Evolutionary conservation across 1,139 yeast species (phyloP).

Genomic region (Nadsonia starkeyi-henricii): DNA sequence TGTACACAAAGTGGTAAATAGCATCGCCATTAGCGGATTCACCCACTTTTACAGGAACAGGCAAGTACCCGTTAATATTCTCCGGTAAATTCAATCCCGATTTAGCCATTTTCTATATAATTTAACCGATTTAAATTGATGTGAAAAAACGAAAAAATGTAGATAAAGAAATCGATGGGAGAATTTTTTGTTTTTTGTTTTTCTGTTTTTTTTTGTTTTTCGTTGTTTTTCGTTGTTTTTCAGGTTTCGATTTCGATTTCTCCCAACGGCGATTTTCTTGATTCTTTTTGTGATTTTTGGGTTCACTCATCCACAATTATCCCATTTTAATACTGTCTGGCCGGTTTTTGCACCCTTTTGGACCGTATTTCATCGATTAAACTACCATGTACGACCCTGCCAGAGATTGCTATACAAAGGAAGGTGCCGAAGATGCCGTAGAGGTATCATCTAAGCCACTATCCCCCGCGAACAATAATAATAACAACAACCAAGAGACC

Average conservation of each 20-base stretch:
- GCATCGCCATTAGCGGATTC: conserved; percentile 7
- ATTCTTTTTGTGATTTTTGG: no score
- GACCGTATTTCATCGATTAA: no score
- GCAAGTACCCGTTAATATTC: conserved; percentile 40
- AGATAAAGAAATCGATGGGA: neutral
- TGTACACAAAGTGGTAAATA: conserved; percentile 18
- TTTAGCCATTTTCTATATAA: neutral
- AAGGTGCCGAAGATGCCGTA: conserved; percentile 9
- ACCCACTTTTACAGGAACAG: conserved; percentile 33
- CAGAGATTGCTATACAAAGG: conserved; percentile 19
- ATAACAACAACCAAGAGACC: neutral
- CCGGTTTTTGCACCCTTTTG: no score
- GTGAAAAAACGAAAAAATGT: neutral
- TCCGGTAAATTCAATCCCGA: conserved; percentile 9
- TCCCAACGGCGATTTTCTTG: neutral
- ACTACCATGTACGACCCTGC: conserved; percentile 24
- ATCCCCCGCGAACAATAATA: no score
- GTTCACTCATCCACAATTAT: no score
- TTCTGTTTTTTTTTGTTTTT: no score
- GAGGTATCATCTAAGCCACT: no score
- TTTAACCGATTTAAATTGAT: neutral
- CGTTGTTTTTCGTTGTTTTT: no score
- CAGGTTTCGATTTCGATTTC: conserved; percentile 1
- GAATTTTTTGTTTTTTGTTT: conserved; percentile 1
- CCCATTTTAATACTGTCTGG: no score